Base-by-base conservation (phyloP, 2,329 filamentous ascomycete genomes). In the Capronia americana region DNA sequence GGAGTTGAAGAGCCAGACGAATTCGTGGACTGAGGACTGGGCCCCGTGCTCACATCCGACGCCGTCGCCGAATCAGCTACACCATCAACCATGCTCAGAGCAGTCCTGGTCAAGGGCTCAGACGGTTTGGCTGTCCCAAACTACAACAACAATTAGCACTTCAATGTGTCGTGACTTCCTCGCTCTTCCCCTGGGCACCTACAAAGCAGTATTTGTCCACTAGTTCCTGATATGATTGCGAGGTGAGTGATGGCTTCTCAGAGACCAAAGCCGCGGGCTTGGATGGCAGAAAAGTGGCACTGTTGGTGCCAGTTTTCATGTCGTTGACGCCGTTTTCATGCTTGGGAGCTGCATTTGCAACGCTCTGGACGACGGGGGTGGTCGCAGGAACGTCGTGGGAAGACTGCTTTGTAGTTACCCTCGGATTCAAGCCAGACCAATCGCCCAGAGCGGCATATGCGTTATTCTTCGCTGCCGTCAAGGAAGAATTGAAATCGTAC, bases 151-250 rank as follows among this genome's bases (percentile, higher is more conserved):
- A 64, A 70, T 73, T 72, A 73, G 71, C 69, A 66, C 68, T 56
- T 73, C 64, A 71, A 66, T 69, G 70, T 64, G 68, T 72, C 48
- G 54, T 70, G 50, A 70, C 66, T 57, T 69, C 64, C 67, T 71
- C 66, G 70, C 68, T 71, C 56, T 71, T 72, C 66, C 70, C 61
- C 67, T 79, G 79, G 76, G 86, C 86, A 96, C 94, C 88, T 94
- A 97, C 94, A 88, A 98, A 99, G 86, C 95, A 99, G 85, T 97
- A 99, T 84, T 96, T 97, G 84, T 96, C 93, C 79, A 99, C 91
- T 71, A 99, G 87, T 81, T 99, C 95, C 81, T 96, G 92, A 79
- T 99, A 98, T 67, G 94, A 93, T 67, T 92, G 89, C 70, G 93
- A 96, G 67, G 93, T 87, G 71, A 97, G 89, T 75, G 87, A 84